Percentiles rank a stretch among this genome's conserved stretches.
Conservation (phyloP, 2,329 filamentous ascomycete genomes). For the Arthrobotrys pseudoclavata region DNA sequence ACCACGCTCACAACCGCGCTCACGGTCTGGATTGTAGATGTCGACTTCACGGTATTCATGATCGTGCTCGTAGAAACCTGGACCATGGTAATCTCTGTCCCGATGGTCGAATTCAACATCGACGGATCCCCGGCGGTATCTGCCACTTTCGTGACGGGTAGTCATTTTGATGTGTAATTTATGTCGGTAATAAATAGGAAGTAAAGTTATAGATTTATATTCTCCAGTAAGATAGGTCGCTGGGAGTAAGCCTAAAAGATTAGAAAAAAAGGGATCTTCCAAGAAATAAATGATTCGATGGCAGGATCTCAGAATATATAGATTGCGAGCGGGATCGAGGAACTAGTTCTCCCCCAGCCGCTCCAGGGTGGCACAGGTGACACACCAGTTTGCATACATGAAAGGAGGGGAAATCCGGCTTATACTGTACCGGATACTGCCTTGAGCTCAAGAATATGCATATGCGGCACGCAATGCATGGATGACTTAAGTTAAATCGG, state of each 20-base stretch:
- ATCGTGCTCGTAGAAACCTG: conserved; percentile 54
- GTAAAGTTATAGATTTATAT: background rate
- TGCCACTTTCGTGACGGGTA: conserved; percentile 47
- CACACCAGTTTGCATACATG: background rate
- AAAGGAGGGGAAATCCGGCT: conserved; percentile 22
- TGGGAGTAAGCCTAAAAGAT: background rate
- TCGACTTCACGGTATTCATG: conserved; percentile 56
- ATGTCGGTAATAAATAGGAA: no score
- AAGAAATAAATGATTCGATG: background rate
- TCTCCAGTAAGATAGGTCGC: background rate
- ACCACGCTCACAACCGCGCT: conserved; percentile 36
- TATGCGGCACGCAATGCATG: background rate
- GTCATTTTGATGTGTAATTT: conserved; percentile 29
- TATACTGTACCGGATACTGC: conserved; percentile 1
- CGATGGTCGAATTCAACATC: conserved; percentile 59
- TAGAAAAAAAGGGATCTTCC: conserved; percentile 3
- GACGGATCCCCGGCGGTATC: conserved; percentile 43
- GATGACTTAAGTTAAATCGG: background rate
- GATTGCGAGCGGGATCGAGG: background rate
- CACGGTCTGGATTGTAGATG: conserved; percentile 30
- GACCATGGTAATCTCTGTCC: conserved; percentile 47
- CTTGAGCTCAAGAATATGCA: conserved; percentile 25
- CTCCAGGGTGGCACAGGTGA: conserved; percentile 27
- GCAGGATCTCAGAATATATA: background rate
- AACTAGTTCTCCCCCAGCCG: background rate